phyloP scores from a whole-genome alignment of 148 eudicot species.

The Persicaria maculosa region DNA sequence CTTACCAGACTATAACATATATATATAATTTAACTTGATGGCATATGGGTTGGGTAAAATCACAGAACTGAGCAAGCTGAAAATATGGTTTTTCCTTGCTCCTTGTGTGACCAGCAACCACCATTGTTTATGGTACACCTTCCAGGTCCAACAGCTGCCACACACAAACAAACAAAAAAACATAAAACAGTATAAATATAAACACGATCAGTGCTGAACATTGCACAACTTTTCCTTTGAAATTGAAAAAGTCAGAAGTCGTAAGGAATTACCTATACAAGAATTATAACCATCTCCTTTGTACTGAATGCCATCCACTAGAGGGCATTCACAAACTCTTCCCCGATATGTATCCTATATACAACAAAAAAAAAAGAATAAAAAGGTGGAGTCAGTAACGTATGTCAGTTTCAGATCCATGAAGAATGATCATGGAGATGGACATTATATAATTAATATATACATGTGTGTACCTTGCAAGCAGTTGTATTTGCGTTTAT shows the following conservation, averaged over 20 bases:
- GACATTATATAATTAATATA: too few relatives aligned
- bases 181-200: too few relatives aligned
- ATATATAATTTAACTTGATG: background rate
- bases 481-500: conserved; percentile 45
- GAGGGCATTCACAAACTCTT: conserved; percentile 83
- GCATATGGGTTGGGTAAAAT: conserved; percentile 15
- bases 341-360: conserved; percentile 92
- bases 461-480: conserved; percentile 50
- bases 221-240: too few relatives aligned
- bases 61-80: conserved; percentile 76
- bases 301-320: conserved; percentile 69
- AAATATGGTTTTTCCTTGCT: conserved; percentile 31
- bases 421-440: background rate
- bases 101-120: conserved; percentile 79
- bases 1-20: background rate
- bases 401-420: background rate
- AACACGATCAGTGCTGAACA: too few relatives aligned
- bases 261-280: conserved; percentile 48
- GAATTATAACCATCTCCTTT: conserved; percentile 78
- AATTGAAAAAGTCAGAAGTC: too few relatives aligned
- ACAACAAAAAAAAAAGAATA: background rate
- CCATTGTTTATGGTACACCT: conserved; percentile 70
- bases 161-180: background rate
- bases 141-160: conserved; percentile 77
- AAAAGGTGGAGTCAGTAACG: background rate